Evolutionary conservation across 208 protist genomes (phyloP).

Genomic region (Leishmania gerbilli): DNA sequence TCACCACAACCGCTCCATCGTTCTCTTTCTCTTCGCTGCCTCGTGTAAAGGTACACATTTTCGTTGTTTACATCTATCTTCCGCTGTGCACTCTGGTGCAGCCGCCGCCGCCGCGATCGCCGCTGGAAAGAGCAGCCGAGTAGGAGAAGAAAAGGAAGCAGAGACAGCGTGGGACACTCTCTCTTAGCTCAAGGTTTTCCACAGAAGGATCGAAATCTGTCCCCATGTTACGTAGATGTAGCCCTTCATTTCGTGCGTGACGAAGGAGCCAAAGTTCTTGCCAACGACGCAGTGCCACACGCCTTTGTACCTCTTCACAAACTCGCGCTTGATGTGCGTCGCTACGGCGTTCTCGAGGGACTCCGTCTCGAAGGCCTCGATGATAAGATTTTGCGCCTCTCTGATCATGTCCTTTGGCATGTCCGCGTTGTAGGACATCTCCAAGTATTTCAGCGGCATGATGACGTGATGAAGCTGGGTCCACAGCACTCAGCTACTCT

Average conservation of each 20-base stretch:
- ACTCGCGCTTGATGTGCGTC: constrained; percentile 86
- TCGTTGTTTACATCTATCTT: background rate
- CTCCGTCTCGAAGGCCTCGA: constrained; percentile 83
- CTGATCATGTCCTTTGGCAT: constrained; percentile 92
- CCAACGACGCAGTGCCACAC: constrained; percentile 99
- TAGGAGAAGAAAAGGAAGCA: background rate
- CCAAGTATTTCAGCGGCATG: constrained; percentile 73
- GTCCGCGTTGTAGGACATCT: constrained; percentile 89
- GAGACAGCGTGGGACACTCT: background rate
- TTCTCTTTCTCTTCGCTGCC: background rate
- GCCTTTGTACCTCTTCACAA: constrained; percentile 89
- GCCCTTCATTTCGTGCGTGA: constrained; percentile 99
- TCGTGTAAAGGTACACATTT: background rate
- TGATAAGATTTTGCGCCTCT: constrained; percentile 67
- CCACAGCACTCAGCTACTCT: background rate
- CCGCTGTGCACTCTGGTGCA: background rate
- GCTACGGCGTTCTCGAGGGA: constrained; percentile 81
- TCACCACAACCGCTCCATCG: background rate
- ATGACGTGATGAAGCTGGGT: background rate
- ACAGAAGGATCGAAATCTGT: constrained; percentile 98
- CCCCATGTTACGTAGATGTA: constrained; percentile 99
- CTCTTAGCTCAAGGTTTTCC: constrained; percentile 83
- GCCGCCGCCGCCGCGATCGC: background rate
- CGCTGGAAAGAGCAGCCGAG: background rate
- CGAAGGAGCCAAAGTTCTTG: constrained; percentile 99